Conservation (phyloP, 257 asterid genomes). For the Solanum pinnatisectum region DNA sequence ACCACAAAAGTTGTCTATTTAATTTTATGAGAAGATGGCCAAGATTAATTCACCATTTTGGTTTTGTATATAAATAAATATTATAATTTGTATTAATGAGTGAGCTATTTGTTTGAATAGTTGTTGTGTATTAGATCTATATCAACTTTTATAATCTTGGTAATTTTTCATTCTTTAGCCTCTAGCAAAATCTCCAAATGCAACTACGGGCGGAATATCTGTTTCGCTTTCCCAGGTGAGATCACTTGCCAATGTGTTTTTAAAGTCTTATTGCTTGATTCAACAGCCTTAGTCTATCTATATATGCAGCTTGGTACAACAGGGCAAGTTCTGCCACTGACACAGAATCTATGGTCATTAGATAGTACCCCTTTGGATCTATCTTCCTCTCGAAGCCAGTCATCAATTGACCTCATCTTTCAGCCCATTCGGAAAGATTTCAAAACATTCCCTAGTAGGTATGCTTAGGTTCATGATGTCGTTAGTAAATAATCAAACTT, state of each 20-base stretch:
- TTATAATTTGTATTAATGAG: not conserved
- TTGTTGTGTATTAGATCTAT: not conserved
- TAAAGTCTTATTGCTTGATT: constrained; percentile 8
- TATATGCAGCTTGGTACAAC: constrained; percentile 31
- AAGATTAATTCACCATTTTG: not conserved
- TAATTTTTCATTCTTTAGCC: not conserved
- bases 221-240: constrained; percentile 63
- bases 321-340: constrained; percentile 55
- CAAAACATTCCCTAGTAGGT: constrained; percentile 72
- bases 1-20: not conserved
- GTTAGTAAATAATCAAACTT: not conserved
- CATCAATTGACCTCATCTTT: constrained; percentile 56
- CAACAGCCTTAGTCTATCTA: not conserved
- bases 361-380: constrained; percentile 58
- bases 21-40: not conserved
- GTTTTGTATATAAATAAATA: not conserved
- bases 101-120: not conserved
- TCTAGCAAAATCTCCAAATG: constrained; percentile 35
- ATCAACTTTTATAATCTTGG: not conserved
- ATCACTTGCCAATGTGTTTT: not conserved
- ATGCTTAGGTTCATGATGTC: not conserved
- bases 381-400: constrained; percentile 40
- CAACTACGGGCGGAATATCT: constrained; percentile 46
- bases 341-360: constrained; percentile 59
- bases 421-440: constrained; percentile 63